These are phyloP conservation scores for Pseudogymnoascus sp. DNA, from an alignment of 2,329 filamentous ascomycete genomes.

Conservation along the genomic window DNA sequence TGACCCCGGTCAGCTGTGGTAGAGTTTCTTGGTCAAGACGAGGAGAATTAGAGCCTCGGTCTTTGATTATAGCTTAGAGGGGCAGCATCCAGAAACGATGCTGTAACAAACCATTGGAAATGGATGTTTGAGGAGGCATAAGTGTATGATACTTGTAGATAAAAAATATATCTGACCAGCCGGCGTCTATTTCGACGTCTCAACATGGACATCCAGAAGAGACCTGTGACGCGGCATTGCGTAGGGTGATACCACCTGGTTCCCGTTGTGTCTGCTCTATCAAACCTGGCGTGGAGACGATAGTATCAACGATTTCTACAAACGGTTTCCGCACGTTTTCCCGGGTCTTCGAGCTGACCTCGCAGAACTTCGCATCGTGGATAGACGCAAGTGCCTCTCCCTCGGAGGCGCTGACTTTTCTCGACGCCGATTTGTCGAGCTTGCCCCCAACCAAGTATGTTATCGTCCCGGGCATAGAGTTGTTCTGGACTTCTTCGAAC, in stretches of 20 bases:
- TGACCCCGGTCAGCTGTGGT: slow-evolving; percentile 46
- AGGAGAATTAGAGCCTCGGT: slow-evolving; percentile 32
- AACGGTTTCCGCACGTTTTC: slow-evolving; percentile 46
- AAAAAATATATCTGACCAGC: background rate
- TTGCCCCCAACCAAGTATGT: slow-evolving; percentile 47
- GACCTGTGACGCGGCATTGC: background rate
- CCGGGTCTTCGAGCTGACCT: slow-evolving; percentile 47
- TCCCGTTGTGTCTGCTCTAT: slow-evolving; percentile 22
- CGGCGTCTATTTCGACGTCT: background rate
- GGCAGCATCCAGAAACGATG: background rate
- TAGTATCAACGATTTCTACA: slow-evolving; percentile 43
- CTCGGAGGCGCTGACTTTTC: slow-evolving; percentile 41
- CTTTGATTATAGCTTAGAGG: background rate
- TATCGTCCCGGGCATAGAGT: slow-evolving; percentile 42
- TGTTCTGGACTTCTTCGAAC: slow-evolving; percentile 46
- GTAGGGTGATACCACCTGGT: background rate
- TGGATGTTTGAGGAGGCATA: background rate
- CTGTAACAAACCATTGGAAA: background rate
- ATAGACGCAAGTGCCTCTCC: slow-evolving; percentile 40
- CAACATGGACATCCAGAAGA: slow-evolving; percentile 1
- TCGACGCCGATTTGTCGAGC: slow-evolving; percentile 38
- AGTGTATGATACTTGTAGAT: slow-evolving; percentile 3
- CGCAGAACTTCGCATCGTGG: slow-evolving; percentile 43
- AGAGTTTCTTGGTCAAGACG: slow-evolving; percentile 49
- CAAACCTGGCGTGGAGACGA: slow-evolving; percentile 40